These are phyloP conservation scores for Coemansia sp. DNA, from an alignment of 192 early-diverging fungal genomes.

Conservation along the genomic window DNA sequence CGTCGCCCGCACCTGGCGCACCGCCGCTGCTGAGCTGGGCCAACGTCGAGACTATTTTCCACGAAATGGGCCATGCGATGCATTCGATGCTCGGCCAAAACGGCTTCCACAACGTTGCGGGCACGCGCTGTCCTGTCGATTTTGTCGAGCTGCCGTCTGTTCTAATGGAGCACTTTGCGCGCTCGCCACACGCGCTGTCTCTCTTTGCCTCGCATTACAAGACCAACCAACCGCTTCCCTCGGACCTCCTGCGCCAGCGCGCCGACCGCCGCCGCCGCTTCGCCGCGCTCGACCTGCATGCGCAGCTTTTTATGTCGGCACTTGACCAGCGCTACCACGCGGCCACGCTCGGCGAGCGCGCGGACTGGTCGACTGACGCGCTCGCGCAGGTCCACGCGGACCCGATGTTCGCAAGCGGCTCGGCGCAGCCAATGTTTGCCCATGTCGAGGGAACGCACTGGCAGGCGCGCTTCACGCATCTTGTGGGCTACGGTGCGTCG, in stretches of 20 bases:
- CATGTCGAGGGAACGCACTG: conserved; percentile 73
- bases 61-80: conserved; percentile 99
- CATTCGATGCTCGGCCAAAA: conserved; percentile 95
- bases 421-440: conserved; percentile 62
- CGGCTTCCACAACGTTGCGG: conserved; percentile 95
- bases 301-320: conserved; percentile 88
- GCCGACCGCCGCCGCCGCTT: conserved; percentile 56
- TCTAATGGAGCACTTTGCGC: conserved; percentile 90
- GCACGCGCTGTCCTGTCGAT: conserved; percentile 91
- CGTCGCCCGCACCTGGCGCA: conserved; percentile 35
- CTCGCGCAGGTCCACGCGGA: conserved; percentile 62
- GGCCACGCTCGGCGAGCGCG: conserved; percentile 16
- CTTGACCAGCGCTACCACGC: conserved; percentile 92
- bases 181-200: conserved; percentile 67
- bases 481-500: conserved; percentile 87
- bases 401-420: conserved; percentile 33
- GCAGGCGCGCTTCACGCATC: conserved; percentile 90
- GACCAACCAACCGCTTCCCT: conserved; percentile 63
- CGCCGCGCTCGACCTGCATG: conserved; percentile 75
- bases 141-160: conserved; percentile 98
- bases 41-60: conserved; percentile 96
- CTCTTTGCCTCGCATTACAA: conserved; percentile 74
- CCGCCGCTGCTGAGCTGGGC: conserved; percentile 70
- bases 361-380: conserved; percentile 46
- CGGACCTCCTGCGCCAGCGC: conserved; percentile 54